Evolutionary conservation across 1,284 basidiomycete species (phyloP), one percentile per base, ranked within the genome.

Genomic region (Marasmius tenuissimus): DNA sequence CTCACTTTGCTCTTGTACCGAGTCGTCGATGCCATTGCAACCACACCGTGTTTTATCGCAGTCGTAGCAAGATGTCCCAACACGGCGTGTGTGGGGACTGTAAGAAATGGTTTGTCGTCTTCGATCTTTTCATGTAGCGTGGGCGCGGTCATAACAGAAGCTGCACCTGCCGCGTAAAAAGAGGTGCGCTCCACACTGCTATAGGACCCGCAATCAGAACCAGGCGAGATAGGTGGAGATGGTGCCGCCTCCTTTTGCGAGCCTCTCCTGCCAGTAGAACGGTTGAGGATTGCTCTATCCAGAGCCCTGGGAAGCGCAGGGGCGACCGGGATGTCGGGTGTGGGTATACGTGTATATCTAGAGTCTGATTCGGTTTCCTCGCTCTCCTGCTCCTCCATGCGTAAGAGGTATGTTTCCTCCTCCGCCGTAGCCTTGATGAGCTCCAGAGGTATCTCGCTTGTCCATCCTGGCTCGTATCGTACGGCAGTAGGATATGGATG

Each of bases 201-300:
- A 14, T 38, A 38, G 34, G 27, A 27, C 37, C 52, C 16, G 8
- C 20, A n/a, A 37, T 38, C 52, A 37, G 16, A 49, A n/a, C 52
- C 16, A n/a, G 16, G 16, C 20, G 9, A 8, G 20, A 37, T 38
- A 35, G n/a, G 52, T 11, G 14, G 50, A 16, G 22, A 52, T 52
- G 50, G 22, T 16, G 27, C 16, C 14, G 20, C 18, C 34, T 52
- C 50, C 34, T 14, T 16, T 16, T 22, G 22, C 52, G 12, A 18
- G 34, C 20, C 5, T 35, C 20, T 38, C n/a, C 34, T 37, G 52
- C 12, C 45, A 16, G 20, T 18, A 22, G 51, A 37, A 14, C 39
- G 33, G 38, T 98, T 98, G 65, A 98, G 78, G 60, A 98, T 97
- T 51, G 98, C 89, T 71, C 94, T 95, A 70, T 98, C 96, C 37